Conservation (phyloP, 306 rosid species). For the Prosopis cineraria region DNA sequence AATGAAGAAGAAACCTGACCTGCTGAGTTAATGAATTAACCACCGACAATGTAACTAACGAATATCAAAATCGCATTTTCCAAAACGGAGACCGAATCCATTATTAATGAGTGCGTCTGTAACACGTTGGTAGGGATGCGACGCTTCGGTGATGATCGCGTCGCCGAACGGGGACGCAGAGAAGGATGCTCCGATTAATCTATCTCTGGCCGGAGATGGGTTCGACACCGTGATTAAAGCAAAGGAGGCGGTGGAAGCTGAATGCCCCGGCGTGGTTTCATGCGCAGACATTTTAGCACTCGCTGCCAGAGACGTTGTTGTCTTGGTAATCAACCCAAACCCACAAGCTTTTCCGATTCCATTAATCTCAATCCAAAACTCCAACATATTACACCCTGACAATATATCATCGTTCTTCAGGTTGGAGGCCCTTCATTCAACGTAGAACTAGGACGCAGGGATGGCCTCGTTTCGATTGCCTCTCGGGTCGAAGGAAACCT, state of each 20-base stretch:
- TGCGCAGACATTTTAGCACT: constrained; percentile 84
- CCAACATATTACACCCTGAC: no score
- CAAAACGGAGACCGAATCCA: no score
- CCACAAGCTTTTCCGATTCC: neutral
- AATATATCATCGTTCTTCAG: constrained; percentile 27
- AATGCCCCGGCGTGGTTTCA: constrained; percentile 73
- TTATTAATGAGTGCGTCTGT: no score
- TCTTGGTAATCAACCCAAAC: constrained; percentile 43
- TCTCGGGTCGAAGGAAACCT: constrained; percentile 59
- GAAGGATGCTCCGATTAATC: constrained; percentile 64
- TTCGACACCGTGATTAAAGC: constrained; percentile 83
- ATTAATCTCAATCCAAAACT: neutral
- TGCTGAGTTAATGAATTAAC: neutral
- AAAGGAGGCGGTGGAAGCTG: constrained; percentile 69
- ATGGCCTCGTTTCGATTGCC: constrained; percentile 64
- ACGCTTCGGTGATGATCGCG: constrained; percentile 66
- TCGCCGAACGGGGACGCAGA: constrained; percentile 76
- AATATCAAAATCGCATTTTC: no score
- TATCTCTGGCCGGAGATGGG: constrained; percentile 87
- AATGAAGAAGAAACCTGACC: neutral
- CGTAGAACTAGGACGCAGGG: constrained; percentile 80
- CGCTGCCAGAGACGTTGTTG: constrained; percentile 76
- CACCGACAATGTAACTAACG: neutral
- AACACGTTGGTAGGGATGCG: constrained; percentile 63
- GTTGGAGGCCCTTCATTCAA: constrained; percentile 73